Base-by-base conservation (phyloP, 768 basidiomycete species). In the Gymnopilus junonius region DNA sequence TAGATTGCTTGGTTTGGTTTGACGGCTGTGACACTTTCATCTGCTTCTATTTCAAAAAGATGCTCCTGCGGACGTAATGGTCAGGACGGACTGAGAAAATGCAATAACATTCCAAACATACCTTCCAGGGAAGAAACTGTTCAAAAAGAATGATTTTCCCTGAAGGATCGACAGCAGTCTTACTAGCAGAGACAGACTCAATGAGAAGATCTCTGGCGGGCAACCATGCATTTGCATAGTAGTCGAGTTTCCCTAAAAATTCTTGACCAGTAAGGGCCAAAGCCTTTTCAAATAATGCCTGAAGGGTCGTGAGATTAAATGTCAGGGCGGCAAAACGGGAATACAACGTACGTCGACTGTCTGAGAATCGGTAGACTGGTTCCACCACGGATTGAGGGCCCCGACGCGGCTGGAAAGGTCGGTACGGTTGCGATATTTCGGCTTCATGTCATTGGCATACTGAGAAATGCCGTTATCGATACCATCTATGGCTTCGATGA, bases 391-490 rank as follows among this genome's bases (percentile, higher is more conserved):
- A 75, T 99, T 99, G 53, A 99, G 83, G 69, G 82, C 79, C 6
- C 85, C 87, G 25, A 99, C 91, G 61, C 97, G 88, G 67, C 87
- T 87, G 14, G 92, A 91, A 6, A 99, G 78, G 75, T 97, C 93
- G 12, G 96, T 97, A 48, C 87, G 80, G 65, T 79, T 88, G 66
- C 84, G 83, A 78, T 99, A 99, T 61, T 79, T 83, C 8, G 91
- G 85, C 64, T 84, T 79, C 59, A 90, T 73, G 55, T 89, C 87
- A 2, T 80, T 75, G 2, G 88, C 81, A 75, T 93, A 95, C 71
- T 94, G 92, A 2, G 88, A 84, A 66, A 99, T 86, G 17, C 97
- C 97, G 72, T 99, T 99, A 80, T 99, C 97, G 73, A 95, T 90
- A 4, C 85, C 97, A 75, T 97, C 96, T 65, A 98, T 88, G 10